These are phyloP conservation scores for Boletus tylopilopsis DNA, from an alignment of 768 basidiomycete genomes.

Conservation along the genomic window DNA sequence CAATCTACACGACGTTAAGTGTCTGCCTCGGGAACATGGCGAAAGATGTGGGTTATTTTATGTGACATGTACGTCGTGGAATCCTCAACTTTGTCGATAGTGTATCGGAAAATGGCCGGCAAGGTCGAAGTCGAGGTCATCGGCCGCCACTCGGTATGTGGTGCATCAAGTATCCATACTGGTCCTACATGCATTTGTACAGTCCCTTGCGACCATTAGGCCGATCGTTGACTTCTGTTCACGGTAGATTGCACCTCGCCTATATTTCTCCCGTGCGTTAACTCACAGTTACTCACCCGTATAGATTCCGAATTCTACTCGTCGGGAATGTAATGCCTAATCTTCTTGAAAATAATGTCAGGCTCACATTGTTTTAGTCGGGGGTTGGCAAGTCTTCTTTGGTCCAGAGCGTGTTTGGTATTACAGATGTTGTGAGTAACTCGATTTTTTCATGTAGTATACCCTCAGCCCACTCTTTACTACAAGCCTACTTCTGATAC, in stretches of 20 bases:
- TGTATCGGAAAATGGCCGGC: constrained; percentile 4
- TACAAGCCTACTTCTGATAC: too few species aligned
- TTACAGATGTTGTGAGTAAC: too few species aligned
- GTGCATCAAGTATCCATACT: neutral
- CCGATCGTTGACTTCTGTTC: constrained; percentile 8
- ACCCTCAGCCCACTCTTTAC: too few species aligned
- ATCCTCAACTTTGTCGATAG: neutral
- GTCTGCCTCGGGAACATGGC: neutral
- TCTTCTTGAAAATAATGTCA: neutral
- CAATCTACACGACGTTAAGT: too few species aligned
- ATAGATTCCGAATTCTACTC: constrained; percentile 13
- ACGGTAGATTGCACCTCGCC: neutral
- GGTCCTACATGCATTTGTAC: neutral
- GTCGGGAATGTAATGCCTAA: constrained; percentile 10
- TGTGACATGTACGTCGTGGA: too few species aligned
- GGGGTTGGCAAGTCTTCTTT: constrained; percentile 19
- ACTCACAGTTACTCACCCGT: neutral
- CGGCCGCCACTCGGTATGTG: constrained; percentile 1
- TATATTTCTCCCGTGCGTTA: neutral
- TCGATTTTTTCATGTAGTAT: too few species aligned
- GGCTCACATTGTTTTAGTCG: constrained; percentile 2
- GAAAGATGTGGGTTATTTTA: constrained; percentile 5
- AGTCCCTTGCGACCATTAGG: constrained; percentile 6
- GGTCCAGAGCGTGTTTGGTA: too few species aligned
- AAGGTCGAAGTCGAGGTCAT: constrained; percentile 7